Percentiles rank a stretch among this genome's conserved stretches.
Evolutionary conservation across 1,284 basidiomycete genomes (phyloP).

Genomic region (Acaromyces ingoldii): DNA sequence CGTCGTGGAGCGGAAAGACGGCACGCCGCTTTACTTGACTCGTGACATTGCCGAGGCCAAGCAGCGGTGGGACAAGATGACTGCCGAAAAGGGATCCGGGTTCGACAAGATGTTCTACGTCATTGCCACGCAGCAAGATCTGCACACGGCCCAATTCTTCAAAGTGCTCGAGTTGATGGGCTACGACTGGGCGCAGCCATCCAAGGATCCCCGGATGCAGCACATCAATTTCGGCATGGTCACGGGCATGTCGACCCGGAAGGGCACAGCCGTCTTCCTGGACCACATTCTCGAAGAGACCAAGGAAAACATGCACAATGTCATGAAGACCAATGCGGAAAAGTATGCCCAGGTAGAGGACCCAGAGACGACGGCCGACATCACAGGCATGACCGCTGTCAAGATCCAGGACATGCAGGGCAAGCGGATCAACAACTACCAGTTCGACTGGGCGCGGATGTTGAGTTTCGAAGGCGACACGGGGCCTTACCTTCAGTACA

Average conservation of each 20-base stretch:
- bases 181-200: constrained; percentile 68
- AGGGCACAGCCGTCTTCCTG: constrained; percentile 92
- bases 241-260: constrained; percentile 93
- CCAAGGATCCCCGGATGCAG: constrained; percentile 58
- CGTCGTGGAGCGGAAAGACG: constrained; percentile 90
- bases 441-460: constrained; percentile 91
- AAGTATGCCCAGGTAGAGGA: constrained; percentile 88
- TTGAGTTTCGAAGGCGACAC: constrained; percentile 95
- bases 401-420: constrained; percentile 98
- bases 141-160: constrained; percentile 90
- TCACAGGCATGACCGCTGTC: constrained; percentile 90
- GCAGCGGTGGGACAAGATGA: constrained; percentile 84
- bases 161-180: constrained; percentile 88
- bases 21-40: constrained; percentile 96
- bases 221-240: constrained; percentile 92
- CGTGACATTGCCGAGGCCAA: constrained; percentile 92
- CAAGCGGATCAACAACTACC: constrained; percentile 96
- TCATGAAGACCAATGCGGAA: constrained; percentile 90
- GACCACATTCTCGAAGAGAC: constrained; percentile 91
- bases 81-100: constrained; percentile 46
- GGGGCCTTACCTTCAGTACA: constrained; percentile 67
- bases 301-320: constrained; percentile 85
- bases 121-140: constrained; percentile 86
- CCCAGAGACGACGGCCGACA: constrained; percentile 72
- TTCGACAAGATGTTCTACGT: constrained; percentile 99